Percentiles rank a stretch among this genome's conserved stretches.
Evolutionary conservation across 2,329 filamentous ascomycete species (phyloP).

Genomic region (Alternaria panax): DNA sequence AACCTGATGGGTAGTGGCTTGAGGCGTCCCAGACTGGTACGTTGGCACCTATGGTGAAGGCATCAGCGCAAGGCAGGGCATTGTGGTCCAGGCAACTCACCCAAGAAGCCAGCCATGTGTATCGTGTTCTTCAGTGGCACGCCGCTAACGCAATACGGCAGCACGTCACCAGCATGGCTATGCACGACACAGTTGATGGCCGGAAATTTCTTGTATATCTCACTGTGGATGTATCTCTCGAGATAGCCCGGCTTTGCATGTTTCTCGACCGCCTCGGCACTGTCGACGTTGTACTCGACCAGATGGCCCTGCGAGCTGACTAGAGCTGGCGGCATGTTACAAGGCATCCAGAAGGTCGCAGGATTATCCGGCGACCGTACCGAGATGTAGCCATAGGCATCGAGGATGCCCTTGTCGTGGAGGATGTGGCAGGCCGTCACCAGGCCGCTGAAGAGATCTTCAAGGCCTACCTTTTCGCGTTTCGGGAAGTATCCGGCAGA

Average conservation of each 20-base stretch:
- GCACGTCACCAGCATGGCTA: slow-evolving; percentile 52
- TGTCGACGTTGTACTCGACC: slow-evolving; percentile 54
- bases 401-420: slow-evolving; percentile 59
- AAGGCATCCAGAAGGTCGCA: slow-evolving; percentile 56
- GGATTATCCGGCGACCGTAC: slow-evolving; percentile 59
- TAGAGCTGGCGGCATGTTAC: slow-evolving; percentile 54
- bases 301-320: slow-evolving; percentile 53
- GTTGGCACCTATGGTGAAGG: slow-evolving; percentile 31
- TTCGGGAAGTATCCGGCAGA: slow-evolving; percentile 49
- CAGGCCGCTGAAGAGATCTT: slow-evolving; percentile 50
- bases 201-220: slow-evolving; percentile 56
- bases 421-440: slow-evolving; percentile 62
- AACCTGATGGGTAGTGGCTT: slow-evolving; percentile 35
- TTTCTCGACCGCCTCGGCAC: slow-evolving; percentile 49
- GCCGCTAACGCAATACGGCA: slow-evolving; percentile 53
- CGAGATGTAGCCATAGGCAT: slow-evolving; percentile 64
- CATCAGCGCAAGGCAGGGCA: not conserved
- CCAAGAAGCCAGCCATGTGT: slow-evolving; percentile 56
- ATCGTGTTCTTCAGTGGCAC: slow-evolving; percentile 49
- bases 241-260: slow-evolving; percentile 45
- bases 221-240: slow-evolving; percentile 56
- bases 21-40: slow-evolving; percentile 49
- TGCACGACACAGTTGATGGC: slow-evolving; percentile 55
- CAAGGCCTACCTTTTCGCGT: slow-evolving; percentile 48
- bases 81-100: slow-evolving; percentile 25